Evolutionary conservation across 2,329 filamentous ascomycete genomes (phyloP), one percentile per base, ranked within the genome.

Genomic region (Periglandula ipomoeae): DNA sequence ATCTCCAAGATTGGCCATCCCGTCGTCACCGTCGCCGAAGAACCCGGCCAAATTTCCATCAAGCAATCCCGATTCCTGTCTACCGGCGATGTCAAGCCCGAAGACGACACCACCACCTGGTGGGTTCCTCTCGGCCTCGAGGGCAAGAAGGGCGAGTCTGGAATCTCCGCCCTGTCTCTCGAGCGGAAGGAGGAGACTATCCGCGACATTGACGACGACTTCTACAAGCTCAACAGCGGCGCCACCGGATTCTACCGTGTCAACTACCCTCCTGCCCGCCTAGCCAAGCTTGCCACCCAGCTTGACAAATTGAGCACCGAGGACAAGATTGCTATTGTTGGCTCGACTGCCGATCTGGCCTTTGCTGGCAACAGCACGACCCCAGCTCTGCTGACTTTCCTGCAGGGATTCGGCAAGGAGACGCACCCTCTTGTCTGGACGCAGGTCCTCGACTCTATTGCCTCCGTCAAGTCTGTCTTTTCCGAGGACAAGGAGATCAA

Each of bases 1-100:
- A 95, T 97, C 61, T 82, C 85, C 58, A 93, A 91, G 70, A 94
- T 97, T 56, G 93, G 93, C 2, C 95, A 95, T 68, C 93, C 93
- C 0, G 83, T 97, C 13, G 70, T 98, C 19, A 94, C 87, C 2
- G 79, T 97, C 15, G 77, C 84, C 20, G 93, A 97, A 68, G 82
- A 91, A 64, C 80, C 84, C 50, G 85, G 86, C 15, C 84, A 91
- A 64, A 85, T 97, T 59, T 81, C 79, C 39, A 71, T 97, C 52
- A 84, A 84, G 62, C 93, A 98, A 67, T 85, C 81, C 46, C 85
- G 93, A 50, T 98, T 96, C 78, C 75, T 98, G 20, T 88, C 87
- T 19, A 89, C 88, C 3, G 93, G 93, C 9, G 91, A 97, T 63
- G 87, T 89, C 49, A 89, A 89, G 70, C 75, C 89, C 2, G 87